Base-by-base conservation (phyloP, 495 filamentous ascomycete species). In the Parathielavia hyrcaniae region DNA sequence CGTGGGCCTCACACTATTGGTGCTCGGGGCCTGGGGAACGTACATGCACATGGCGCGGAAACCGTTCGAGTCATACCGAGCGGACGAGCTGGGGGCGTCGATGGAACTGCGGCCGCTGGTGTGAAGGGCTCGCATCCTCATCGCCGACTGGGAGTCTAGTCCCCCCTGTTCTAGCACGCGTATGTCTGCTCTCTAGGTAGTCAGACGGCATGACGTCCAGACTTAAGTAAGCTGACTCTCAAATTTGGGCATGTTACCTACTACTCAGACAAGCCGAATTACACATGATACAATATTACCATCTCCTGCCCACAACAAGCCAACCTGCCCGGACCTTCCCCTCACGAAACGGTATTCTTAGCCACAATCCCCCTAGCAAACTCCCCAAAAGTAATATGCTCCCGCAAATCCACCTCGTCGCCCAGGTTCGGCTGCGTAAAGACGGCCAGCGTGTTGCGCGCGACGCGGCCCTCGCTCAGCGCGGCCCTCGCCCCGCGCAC, bases 361-460 rank as follows among this genome's bases (percentile, higher is more conserved):
- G 82, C 80, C 56, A 96, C 85, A 65, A 96, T 85, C 41, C 84
- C 86, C 71, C 82, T 85, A 19, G 90, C 90, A 80, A 97, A 95
- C 64, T 87, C 83, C 32, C 86, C 93, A 79, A 97, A 97, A 43
- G 76, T 85, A 49, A 84, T 79, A 23, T 86, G 84, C 60, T 79
- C 75, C 66, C 85, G 79, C 50, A 76, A 74, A 69, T 90, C 88
- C 16, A 98, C 89, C 75, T 86, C 82, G 63, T 96, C 93, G 52
- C 81, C 86, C 47, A 98, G 70, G 76, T 96, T 95, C 41, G 93
- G 93, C 78, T 98, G 93, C 47, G 93, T 98, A 70, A 98, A 98
- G 32, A 98, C 90, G 6, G 93, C 93, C 56, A 98, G 74, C 50
- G 93, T 98, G 76, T 97, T 97, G 60, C 93, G 78, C 44, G 91